Conservation (phyloP, 768 basidiomycete species). For the Lactarius deliciosus region DNA sequence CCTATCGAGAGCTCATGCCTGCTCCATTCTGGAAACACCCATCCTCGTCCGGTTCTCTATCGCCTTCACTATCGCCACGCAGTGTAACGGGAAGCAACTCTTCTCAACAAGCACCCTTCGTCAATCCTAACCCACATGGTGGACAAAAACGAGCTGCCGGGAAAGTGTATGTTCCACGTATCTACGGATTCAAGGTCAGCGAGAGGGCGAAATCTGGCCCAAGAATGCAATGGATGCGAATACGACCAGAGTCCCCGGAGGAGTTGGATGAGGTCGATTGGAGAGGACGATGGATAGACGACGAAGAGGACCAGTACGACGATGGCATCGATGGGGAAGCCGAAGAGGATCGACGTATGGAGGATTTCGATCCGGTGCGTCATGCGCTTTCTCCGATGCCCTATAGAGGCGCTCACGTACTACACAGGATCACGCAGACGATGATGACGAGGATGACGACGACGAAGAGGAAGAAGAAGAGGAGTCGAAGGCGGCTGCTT, state of each 20-base stretch:
- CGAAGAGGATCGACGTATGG: constrained; percentile 69
- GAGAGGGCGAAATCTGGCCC: constrained; percentile 94
- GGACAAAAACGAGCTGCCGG: constrained; percentile 88
- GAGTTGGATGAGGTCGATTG: constrained; percentile 89
- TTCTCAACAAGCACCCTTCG: constrained; percentile 54
- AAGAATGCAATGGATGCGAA: constrained; percentile 93
- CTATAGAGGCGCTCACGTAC: background rate
- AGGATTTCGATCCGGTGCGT: constrained; percentile 81
- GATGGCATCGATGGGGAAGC: constrained; percentile 45
- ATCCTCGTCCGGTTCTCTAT: constrained; percentile 48
- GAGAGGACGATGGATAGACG: constrained; percentile 86
- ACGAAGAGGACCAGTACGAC: constrained; percentile 68
- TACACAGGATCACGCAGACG: constrained; percentile 43
- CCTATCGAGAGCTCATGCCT: constrained; percentile 91
- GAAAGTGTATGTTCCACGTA: constrained; percentile 84
- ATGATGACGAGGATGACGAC: constrained; percentile 52
- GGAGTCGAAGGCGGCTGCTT: constrained; percentile 30
- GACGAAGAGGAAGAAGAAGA: constrained; percentile 54
- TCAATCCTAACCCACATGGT: constrained; percentile 86
- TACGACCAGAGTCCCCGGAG: constrained; percentile 75
- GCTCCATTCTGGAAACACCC: constrained; percentile 86
- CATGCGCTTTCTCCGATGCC: constrained; percentile 11
- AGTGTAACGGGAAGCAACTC: constrained; percentile 51
- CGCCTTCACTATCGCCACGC: constrained; percentile 56
- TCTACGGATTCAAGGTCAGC: constrained; percentile 97